phyloP scores from a whole-genome alignment of 2,329 filamentous ascomycete species.

The Claviceps sp. region DNA sequence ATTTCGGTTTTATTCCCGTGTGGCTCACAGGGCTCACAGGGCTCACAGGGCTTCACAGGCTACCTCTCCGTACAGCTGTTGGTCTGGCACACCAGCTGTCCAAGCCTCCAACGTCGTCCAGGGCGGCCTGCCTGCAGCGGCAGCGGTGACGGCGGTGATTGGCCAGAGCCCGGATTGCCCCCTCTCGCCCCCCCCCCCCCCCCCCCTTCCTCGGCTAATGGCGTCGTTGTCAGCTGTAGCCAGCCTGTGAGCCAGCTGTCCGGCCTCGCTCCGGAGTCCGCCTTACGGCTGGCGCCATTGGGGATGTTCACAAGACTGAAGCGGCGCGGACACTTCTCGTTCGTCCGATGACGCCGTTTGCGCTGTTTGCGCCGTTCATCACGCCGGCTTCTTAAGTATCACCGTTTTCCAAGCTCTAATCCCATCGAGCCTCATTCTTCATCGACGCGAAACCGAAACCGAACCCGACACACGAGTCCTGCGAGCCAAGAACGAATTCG shows the following conservation, averaged over 20 bases:
- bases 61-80: too few species aligned
- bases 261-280: not conserved
- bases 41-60: too few species aligned
- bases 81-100: too few species aligned
- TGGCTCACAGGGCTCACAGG: too few species aligned
- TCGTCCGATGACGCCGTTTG: not conserved
- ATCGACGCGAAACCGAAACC: not conserved
- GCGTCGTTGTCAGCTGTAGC: not conserved
- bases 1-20: too few species aligned
- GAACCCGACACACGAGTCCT: not conserved
- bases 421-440: not conserved
- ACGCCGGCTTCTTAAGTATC: not conserved
- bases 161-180: too few species aligned
- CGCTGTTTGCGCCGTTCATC: not conserved
- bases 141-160: too few species aligned
- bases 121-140: too few species aligned
- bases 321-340: conserved; percentile 2
- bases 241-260: not conserved
- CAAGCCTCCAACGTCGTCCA: too few species aligned
- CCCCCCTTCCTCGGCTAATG: too few species aligned
- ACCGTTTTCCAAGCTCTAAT: not conserved
- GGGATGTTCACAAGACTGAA: not conserved
- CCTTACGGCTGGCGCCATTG: not conserved
- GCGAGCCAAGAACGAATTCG: too few species aligned
- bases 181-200: too few species aligned